Percentiles rank a stretch among this genome's conserved stretches.
Evolutionary conservation across 768 basidiomycete genomes (phyloP).

Genomic region (Lactarius evosmus): DNA sequence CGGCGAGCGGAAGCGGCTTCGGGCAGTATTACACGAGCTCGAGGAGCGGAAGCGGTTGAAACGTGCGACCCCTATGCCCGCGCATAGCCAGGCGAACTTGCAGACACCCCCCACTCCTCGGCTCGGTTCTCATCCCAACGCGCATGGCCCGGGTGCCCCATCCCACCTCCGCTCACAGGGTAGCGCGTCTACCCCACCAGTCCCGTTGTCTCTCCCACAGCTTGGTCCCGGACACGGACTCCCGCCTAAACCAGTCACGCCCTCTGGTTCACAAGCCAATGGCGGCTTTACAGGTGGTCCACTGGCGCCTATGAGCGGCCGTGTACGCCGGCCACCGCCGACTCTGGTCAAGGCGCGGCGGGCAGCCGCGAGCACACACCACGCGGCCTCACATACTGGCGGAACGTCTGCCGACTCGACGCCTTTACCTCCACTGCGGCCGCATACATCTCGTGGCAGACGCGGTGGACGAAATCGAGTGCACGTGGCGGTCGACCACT

Average conservation of each 20-base stretch:
- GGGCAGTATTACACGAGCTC: slow-evolving; percentile 63
- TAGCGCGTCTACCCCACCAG: slow-evolving; percentile 19
- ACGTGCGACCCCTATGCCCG: slow-evolving; percentile 17
- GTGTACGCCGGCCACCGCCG: slow-evolving; percentile 26
- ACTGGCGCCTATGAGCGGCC: slow-evolving; percentile 25
- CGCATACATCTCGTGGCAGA: slow-evolving; percentile 12
- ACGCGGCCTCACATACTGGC: not conserved
- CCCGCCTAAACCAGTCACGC: slow-evolving; percentile 26
- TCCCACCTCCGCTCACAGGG: slow-evolving; percentile 24
- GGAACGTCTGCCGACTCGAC: slow-evolving; percentile 21
- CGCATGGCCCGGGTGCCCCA: slow-evolving; percentile 22
- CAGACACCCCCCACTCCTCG: slow-evolving; percentile 16
- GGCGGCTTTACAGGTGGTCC: slow-evolving; percentile 12
- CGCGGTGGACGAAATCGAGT: slow-evolving; percentile 22
- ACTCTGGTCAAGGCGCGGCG: slow-evolving; percentile 26
- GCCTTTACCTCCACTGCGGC: slow-evolving; percentile 5
- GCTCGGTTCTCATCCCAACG: slow-evolving; percentile 35
- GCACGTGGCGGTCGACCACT: slow-evolving; percentile 21
- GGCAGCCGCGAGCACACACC: slow-evolving; percentile 10
- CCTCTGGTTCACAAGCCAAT: slow-evolving; percentile 20
- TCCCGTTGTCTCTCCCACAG: slow-evolving; percentile 7
- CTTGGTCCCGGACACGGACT: slow-evolving; percentile 16
- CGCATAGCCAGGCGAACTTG: slow-evolving; percentile 16
- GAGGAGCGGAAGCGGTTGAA: slow-evolving; percentile 49
- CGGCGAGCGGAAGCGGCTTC: slow-evolving; percentile 61